Base-by-base conservation (phyloP, 306 rosid genomes). In the Quercus variabilis region DNA sequence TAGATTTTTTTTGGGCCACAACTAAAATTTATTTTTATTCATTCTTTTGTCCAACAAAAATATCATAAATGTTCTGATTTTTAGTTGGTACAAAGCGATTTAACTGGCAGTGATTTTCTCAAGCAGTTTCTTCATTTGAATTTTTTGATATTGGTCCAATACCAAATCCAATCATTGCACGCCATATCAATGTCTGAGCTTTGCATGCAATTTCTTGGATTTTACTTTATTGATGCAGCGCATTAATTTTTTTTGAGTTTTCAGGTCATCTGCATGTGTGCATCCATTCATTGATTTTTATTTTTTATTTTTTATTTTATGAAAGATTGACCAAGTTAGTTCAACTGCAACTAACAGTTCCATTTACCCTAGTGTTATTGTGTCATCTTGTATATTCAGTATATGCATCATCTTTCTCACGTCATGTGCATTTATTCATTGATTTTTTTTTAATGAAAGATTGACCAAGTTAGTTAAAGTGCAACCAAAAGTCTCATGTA, bases 331-430 rank as follows among this genome's bases (percentile, higher is more conserved):
- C 64, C 15, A 10, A 10, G 28, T 58, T 58, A 21, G 28, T 46
- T 21, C 21, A 20, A n/a, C 5, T 7, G 63, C 63, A 58, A 20
- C 15, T 3, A 58, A 20, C 8, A 25, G 15, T 7, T 0, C 1
- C 2, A 7, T 0, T 1, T 6, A 6, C 4, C 1, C 20, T 4
- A 18, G 0, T 1, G 7, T 33, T 0, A 5, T 4, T 4, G 1
- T 28, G 31, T 3, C 31, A 31, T 31, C 1, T 31, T 31, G 6
- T 5, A 4, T 0, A 5, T 31, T 1, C 1, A 0, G 6, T 31
- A 31, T 35, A 35, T 38, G 2, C 0, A 6, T 56, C 1, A 2
- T 8, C 2, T 56, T 18, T n/a, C 0, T n/a, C 10, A 0, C 43
- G 6, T 6, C 10, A 38, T 33, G 2, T 31, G 35, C 4, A 28